Conservation (phyloP, 371 early-diverging fungal genomes). For the Choanephora cucurbitarum region DNA sequence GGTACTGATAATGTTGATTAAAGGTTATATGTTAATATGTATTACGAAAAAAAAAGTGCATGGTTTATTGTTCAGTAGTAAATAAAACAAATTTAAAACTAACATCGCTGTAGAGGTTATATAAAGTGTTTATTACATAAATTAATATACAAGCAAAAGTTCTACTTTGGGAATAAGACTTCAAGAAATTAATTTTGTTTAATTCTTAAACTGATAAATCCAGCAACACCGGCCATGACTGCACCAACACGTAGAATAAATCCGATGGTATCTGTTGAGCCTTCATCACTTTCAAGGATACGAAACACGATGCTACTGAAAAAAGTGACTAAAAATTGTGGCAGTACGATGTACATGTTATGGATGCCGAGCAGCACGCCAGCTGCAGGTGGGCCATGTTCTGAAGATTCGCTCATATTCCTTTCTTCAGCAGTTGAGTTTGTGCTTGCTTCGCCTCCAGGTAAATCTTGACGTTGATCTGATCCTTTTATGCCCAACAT, state of each 20-base stretch:
- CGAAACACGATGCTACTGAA: slow-evolving; percentile 77
- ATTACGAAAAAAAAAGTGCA: neutral
- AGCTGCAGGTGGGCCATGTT: slow-evolving; percentile 46
- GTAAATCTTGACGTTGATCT: neutral
- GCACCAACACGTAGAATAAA: slow-evolving; percentile 65
- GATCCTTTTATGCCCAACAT: slow-evolving; percentile 15
- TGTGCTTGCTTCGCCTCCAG: slow-evolving; percentile 1
- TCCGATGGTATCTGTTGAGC: slow-evolving; percentile 58
- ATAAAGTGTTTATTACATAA: neutral
- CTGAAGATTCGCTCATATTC: neutral
- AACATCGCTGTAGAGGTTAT: too few relatives aligned
- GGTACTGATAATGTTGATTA: slow-evolving; percentile 28
- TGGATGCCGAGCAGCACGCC: slow-evolving; percentile 92
- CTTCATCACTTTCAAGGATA: slow-evolving; percentile 49
- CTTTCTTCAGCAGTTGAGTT: neutral
- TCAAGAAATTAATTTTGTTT: slow-evolving; percentile 3
- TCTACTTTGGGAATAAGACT: neutral
- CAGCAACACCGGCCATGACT: slow-evolving; percentile 64
- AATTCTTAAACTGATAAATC: slow-evolving; percentile 43
- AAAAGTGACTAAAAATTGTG: slow-evolving; percentile 86
- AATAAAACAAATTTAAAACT: too few relatives aligned
- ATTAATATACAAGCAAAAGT: slow-evolving; percentile 1
- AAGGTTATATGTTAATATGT: too few relatives aligned
- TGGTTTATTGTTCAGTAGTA: too few relatives aligned
- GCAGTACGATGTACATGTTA: slow-evolving; percentile 92